Conservation (phyloP, 1,284 basidiomycete species). For the Pseudozyma sp. region DNA sequence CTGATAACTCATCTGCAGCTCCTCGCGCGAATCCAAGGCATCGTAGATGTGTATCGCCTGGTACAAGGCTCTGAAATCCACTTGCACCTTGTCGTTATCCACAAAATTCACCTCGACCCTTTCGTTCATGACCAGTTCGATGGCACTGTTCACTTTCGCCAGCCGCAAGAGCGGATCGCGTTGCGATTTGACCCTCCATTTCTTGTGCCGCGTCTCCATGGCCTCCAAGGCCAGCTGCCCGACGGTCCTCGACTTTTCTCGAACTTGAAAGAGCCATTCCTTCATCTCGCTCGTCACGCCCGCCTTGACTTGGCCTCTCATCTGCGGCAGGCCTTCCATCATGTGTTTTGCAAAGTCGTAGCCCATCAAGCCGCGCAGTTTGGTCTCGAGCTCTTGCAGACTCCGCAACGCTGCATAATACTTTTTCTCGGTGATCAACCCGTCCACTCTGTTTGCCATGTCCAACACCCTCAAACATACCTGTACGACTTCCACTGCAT, state of each 20-base stretch:
- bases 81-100: conserved; percentile 85
- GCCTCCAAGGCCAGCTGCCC: conserved; percentile 88
- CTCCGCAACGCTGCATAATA: conserved; percentile 88
- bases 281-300: conserved; percentile 95
- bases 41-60: conserved; percentile 98
- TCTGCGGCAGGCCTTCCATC: conserved; percentile 87
- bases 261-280: conserved; percentile 94
- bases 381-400: conserved; percentile 75
- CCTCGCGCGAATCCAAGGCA: conserved; percentile 86
- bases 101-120: conserved; percentile 92
- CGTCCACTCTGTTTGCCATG: conserved; percentile 90
- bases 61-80: conserved; percentile 95
- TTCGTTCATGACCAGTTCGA: conserved; percentile 93
- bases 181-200: conserved; percentile 76
- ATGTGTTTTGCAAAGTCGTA: conserved; percentile 94
- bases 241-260: conserved; percentile 87
- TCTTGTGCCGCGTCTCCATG: conserved; percentile 84
- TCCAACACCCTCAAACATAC: conserved; percentile 91
- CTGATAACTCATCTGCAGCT: conserved; percentile 91
- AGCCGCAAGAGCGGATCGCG: conserved; percentile 71
- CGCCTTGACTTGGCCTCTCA: conserved; percentile 87
- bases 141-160: conserved; percentile 90
- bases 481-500: conserved; percentile 93
- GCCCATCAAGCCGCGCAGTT: conserved; percentile 83
- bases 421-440: conserved; percentile 88